Evolutionary conservation across 2,329 filamentous ascomycete genomes (phyloP).

Genomic region (Colletotrichum musae): DNA sequence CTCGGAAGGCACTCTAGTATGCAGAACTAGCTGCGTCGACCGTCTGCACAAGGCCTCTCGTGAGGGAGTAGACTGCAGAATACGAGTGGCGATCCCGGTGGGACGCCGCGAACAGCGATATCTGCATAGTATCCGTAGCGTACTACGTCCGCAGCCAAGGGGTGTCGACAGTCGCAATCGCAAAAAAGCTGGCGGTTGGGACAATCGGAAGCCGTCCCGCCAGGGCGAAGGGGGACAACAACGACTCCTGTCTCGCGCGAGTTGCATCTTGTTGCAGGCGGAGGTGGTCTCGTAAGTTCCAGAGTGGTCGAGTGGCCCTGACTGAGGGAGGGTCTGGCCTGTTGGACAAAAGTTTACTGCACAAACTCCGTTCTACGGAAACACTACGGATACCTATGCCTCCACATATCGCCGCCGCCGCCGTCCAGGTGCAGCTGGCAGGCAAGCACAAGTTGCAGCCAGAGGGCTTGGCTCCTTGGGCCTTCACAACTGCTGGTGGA

Average conservation of each 20-base stretch:
- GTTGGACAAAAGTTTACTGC: conserved; percentile 24
- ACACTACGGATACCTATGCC: neutral
- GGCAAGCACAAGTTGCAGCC: neutral
- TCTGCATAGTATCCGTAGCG: neutral
- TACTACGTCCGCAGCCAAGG: neutral
- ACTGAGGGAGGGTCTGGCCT: conserved; percentile 17
- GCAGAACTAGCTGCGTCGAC: conserved; percentile 34
- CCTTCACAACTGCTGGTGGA: conserved; percentile 1
- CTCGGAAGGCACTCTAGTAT: conserved; percentile 20
- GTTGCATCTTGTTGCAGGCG: conserved; percentile 13
- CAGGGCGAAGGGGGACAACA: conserved; percentile 3
- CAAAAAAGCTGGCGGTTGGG: conserved; percentile 18
- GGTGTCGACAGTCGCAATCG: conserved; percentile 14
- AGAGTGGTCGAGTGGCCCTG: neutral
- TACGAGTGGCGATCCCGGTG: conserved; percentile 41
- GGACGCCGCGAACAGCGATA: conserved; percentile 29
- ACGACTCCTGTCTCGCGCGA: conserved; percentile 13
- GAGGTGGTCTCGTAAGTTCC: conserved; percentile 34
- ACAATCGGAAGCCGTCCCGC: conserved; percentile 21
- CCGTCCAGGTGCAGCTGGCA: neutral
- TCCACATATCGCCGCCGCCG: too few relatives aligned
- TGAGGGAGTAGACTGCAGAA: conserved; percentile 33
- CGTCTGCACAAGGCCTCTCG: conserved; percentile 21
- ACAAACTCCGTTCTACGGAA: conserved; percentile 10
- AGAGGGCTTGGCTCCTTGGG: conserved; percentile 17